These are phyloP conservation scores for Ricinus communis DNA, from an alignment of 345 rosid species.

Conservation along the genomic window DNA sequence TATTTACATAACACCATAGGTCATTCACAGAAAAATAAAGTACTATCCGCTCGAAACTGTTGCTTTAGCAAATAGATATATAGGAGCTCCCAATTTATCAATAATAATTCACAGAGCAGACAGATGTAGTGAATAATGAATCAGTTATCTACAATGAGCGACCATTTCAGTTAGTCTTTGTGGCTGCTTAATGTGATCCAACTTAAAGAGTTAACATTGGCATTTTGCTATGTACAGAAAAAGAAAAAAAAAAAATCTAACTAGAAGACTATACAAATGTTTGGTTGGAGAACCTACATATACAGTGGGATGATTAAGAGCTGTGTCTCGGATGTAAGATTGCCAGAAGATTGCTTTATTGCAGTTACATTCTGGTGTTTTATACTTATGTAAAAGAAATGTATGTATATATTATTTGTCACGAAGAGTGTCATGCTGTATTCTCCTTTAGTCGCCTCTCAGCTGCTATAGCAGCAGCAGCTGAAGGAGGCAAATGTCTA, in stretches of 20 bases:
- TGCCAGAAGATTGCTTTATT: neutral
- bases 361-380: neutral
- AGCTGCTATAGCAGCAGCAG: constrained; percentile 89
- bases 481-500: constrained; percentile 68
- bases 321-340: neutral
- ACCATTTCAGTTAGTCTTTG: neutral
- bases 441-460: constrained; percentile 67
- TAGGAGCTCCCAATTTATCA: too few species aligned
- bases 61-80: too few species aligned
- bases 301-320: neutral
- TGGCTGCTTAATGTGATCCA: neutral
- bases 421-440: constrained; percentile 3
- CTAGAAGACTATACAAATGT: neutral
- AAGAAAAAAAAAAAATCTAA: neutral
- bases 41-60: too few species aligned
- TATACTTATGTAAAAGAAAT: neutral
- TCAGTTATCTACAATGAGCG: neutral
- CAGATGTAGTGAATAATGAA: neutral
- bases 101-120: neutral
- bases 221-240: neutral
- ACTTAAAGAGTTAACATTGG: neutral
- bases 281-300: constrained; percentile 9
- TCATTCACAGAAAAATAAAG: neutral
- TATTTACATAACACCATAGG: neutral
- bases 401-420: too few species aligned